Evolutionary conservation across 1,139 yeast genomes (phyloP).

Genomic region (Lodderomyces orthopsilosis): DNA sequence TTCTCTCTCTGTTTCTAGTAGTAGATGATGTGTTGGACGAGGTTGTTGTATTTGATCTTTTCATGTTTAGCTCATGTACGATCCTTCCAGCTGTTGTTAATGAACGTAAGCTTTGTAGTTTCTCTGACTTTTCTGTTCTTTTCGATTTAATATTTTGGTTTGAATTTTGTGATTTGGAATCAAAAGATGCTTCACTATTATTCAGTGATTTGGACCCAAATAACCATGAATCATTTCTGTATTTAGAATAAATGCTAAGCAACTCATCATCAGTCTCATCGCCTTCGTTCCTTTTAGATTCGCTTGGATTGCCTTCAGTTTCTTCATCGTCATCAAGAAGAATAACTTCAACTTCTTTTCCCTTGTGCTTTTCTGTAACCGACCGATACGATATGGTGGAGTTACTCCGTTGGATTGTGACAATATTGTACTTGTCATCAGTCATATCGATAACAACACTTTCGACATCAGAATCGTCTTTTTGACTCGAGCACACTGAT

Average conservation of each 20-base stretch:
- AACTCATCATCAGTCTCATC: slow-evolving; percentile 30
- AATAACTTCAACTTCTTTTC: slow-evolving; percentile 47
- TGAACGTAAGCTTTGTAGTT: background rate
- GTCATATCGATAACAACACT: slow-evolving; percentile 46
- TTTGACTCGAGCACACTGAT: background rate
- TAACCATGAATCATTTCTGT: slow-evolving; percentile 30
- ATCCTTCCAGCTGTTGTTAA: slow-evolving; percentile 1
- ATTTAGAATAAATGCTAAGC: slow-evolving; percentile 45
- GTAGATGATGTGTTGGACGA: background rate
- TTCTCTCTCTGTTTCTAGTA: slow-evolving; percentile 2
- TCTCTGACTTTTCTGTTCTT: background rate
- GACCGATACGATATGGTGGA: slow-evolving; percentile 39
- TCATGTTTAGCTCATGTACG: slow-evolving; percentile 3
- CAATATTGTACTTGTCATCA: slow-evolving; percentile 37
- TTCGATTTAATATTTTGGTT: background rate
- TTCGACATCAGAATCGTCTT: slow-evolving; percentile 24
- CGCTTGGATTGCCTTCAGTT: slow-evolving; percentile 27
- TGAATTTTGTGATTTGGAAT: background rate
- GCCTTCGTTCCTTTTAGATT: slow-evolving; percentile 1
- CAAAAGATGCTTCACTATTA: background rate
- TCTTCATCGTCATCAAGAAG: slow-evolving; percentile 38
- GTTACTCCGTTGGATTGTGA: slow-evolving; percentile 33
- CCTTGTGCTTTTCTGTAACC: slow-evolving; percentile 40
- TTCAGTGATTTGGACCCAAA: slow-evolving; percentile 14
- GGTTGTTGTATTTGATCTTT: slow-evolving; percentile 17